Evolutionary conservation across 805 yeast genomes (phyloP).

Genomic region (Phaffomyces antillensis): DNA sequence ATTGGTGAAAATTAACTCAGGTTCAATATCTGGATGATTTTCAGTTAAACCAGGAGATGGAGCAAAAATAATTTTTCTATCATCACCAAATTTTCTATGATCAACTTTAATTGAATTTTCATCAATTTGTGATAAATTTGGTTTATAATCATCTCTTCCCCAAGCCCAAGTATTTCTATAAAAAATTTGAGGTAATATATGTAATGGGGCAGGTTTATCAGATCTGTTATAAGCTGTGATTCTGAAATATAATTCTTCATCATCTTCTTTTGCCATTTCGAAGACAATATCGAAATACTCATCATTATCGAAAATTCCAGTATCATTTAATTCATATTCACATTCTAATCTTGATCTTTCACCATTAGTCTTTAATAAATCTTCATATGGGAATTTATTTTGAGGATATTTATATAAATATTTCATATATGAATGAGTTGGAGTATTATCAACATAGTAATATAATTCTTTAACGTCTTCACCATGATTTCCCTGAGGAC

Average conservation of each 20-base stretch:
- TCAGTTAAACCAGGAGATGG: conserved; percentile 75
- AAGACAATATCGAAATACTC: conserved; percentile 79
- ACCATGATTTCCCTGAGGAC: conserved; percentile 93
- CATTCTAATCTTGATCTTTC: conserved; percentile 57
- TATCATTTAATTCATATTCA: conserved; percentile 81
- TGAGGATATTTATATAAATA: conserved; percentile 92
- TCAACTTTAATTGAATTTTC: conserved; percentile 48
- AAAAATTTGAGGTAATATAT: conserved; percentile 75
- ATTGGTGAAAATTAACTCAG: conserved; percentile 75
- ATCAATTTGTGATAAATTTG: conserved; percentile 36
- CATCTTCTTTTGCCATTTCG: conserved; percentile 83
- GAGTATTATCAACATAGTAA: conserved; percentile 85
- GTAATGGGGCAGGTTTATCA: conserved; percentile 79
- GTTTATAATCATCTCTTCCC: conserved; percentile 54
- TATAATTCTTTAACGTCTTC: conserved; percentile 88
- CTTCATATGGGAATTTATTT: conserved; percentile 70
- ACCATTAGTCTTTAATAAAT: conserved; percentile 61
- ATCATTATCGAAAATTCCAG: conserved; percentile 57
- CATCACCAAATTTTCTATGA: conserved; percentile 63
- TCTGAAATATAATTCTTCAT: conserved; percentile 73
- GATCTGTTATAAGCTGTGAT: conserved; percentile 85
- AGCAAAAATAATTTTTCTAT: conserved; percentile 57
- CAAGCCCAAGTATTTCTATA: conserved; percentile 94
- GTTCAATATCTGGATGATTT: conserved; percentile 58
- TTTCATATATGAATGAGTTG: conserved; percentile 89